phyloP scores from a whole-genome alignment of 2,329 filamentous ascomycete genomes.

The Alternaria longipes region DNA sequence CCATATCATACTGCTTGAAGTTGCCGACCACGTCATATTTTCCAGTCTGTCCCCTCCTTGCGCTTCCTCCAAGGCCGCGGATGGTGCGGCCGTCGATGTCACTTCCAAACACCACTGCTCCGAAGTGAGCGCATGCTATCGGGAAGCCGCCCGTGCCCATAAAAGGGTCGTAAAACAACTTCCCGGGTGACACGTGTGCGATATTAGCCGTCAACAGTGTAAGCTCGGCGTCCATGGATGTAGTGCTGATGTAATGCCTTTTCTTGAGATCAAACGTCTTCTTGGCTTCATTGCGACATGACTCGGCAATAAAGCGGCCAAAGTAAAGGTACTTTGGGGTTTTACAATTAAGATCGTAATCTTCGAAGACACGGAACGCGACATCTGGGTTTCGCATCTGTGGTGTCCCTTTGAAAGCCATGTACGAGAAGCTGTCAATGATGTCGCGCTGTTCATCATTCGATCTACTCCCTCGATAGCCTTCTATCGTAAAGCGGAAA shows the following conservation, averaged over 20 bases:
- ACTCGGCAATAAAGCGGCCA: slow-evolving; percentile 73
- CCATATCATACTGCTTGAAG: slow-evolving; percentile 82
- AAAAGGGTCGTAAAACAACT: slow-evolving; percentile 93
- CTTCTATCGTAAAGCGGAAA: slow-evolving; percentile 87
- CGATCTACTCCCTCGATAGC: slow-evolving; percentile 78
- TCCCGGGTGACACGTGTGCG: slow-evolving; percentile 81
- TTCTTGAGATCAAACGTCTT: slow-evolving; percentile 90
- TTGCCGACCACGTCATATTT: slow-evolving; percentile 70
- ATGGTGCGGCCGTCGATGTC: slow-evolving; percentile 95
- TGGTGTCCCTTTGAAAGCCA: slow-evolving; percentile 81
- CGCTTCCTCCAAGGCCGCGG: slow-evolving; percentile 68
- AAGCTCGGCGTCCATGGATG: slow-evolving; percentile 95
- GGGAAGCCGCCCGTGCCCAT: slow-evolving; percentile 95
- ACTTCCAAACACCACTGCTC: slow-evolving; percentile 81
- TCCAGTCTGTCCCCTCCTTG: slow-evolving; percentile 51
- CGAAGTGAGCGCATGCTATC: slow-evolving; percentile 88
- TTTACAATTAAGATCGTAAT: slow-evolving; percentile 70
- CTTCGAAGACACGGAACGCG: slow-evolving; percentile 82
- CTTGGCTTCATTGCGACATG: slow-evolving; percentile 71
- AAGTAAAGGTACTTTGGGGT: slow-evolving; percentile 71
- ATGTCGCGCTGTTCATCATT: slow-evolving; percentile 71
- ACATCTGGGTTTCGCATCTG: slow-evolving; percentile 73
- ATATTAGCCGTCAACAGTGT: slow-evolving; percentile 93
- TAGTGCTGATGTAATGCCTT: slow-evolving; percentile 90
- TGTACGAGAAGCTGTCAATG: slow-evolving; percentile 82